Evolutionary conservation across 2,329 filamentous ascomycete genomes (phyloP).

Genomic region (Clonostachys byssicola): DNA sequence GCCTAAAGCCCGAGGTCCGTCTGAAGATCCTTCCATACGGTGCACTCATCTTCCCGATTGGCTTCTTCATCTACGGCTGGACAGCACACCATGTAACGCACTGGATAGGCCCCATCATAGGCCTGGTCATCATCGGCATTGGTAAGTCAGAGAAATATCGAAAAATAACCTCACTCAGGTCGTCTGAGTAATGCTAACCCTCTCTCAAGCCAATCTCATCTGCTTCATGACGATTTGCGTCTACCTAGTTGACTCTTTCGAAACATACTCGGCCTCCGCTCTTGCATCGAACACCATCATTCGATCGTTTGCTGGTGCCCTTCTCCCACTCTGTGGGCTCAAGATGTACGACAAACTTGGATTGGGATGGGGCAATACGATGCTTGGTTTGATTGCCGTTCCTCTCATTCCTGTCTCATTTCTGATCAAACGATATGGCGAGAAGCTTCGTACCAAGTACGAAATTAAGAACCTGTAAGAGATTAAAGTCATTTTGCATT

Average conservation of each 20-base stretch:
- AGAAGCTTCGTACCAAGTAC: neutral
- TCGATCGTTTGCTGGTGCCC: conserved; percentile 57
- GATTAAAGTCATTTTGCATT: too few relatives aligned
- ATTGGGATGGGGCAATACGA: conserved; percentile 41
- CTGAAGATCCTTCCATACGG: conserved; percentile 14
- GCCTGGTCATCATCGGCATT: conserved; percentile 39
- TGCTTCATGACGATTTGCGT: conserved; percentile 29
- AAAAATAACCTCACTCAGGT: conserved; percentile 28
- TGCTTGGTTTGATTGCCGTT: conserved; percentile 38
- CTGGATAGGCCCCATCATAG: conserved; percentile 25
- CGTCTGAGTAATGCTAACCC: neutral
- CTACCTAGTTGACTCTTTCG: conserved; percentile 23
- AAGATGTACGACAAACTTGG: conserved; percentile 28
- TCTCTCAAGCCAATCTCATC: conserved; percentile 4
- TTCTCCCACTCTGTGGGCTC: conserved; percentile 56
- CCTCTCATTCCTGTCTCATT: conserved; percentile 13
- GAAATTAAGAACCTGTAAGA: too few relatives aligned
- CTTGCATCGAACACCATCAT: conserved; percentile 20
- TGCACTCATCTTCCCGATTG: conserved; percentile 14
- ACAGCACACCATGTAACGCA: conserved; percentile 13
- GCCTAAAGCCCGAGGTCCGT: conserved; percentile 17
- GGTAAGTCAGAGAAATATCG: conserved; percentile 15
- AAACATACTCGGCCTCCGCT: conserved; percentile 19
- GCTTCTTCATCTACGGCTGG: conserved; percentile 23
- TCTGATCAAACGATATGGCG: neutral